These are phyloP conservation scores for Eucalyptus sideroxylon DNA, from an alignment of 345 rosid species.

Conservation along the genomic window DNA sequence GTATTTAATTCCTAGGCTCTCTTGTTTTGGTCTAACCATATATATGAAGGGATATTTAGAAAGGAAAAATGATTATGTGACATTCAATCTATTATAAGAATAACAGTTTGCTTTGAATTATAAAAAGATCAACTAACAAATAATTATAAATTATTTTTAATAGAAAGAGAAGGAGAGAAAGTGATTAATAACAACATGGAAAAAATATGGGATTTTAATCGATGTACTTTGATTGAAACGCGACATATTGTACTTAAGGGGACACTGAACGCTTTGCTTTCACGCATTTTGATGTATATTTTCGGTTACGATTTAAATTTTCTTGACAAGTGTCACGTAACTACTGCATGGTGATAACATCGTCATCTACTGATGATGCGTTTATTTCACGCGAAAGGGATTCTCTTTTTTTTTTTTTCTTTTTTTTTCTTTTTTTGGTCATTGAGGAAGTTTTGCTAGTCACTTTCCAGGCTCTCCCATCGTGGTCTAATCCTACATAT, in stretches of 20 bases:
- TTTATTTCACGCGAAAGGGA: not conserved
- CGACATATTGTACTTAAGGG: not conserved
- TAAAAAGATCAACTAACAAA: too few species aligned
- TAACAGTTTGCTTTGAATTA: too few species aligned
- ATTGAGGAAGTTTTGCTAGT: not conserved
- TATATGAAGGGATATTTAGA: too few species aligned
- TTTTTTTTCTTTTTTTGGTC: not conserved
- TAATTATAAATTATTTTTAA: too few species aligned
- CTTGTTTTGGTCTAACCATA: too few species aligned
- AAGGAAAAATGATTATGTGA: too few species aligned
- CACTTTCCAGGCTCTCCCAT: not conserved
- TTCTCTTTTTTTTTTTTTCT: too few species aligned
- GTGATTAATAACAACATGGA: not conserved
- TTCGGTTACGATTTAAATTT: not conserved
- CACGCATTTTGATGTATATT: not conserved
- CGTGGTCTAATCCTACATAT: not conserved
- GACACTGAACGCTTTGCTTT: rapidly evolving
- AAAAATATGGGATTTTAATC: rapidly evolving
- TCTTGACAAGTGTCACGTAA: not conserved
- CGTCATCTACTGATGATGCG: rapidly evolving
- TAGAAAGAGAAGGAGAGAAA: not conserved
- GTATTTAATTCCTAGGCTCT: too few species aligned
- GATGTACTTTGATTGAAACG: not conserved
- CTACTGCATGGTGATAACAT: rapidly evolving
- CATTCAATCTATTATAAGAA: too few species aligned